phyloP scores from a whole-genome alignment of 2,329 filamentous ascomycete genomes.

The Penicillium sp. region DNA sequence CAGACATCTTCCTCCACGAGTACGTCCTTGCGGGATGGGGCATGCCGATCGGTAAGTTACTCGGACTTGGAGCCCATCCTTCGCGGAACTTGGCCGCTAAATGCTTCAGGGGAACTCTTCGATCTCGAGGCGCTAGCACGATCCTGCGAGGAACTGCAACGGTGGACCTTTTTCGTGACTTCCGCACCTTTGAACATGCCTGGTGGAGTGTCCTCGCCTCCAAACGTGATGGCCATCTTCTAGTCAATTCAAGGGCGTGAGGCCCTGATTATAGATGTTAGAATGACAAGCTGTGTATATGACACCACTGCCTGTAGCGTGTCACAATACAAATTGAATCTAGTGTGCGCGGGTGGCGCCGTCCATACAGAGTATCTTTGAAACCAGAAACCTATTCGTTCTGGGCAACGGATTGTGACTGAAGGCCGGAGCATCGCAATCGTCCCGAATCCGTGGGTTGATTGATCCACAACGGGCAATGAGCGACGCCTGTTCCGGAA shows the following conservation, averaged over 20 bases:
- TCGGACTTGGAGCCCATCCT: neutral
- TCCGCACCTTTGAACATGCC: constrained; percentile 51
- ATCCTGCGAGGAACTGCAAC: constrained; percentile 35
- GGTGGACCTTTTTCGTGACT: constrained; percentile 53
- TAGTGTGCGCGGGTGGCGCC: neutral
- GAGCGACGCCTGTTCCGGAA: neutral
- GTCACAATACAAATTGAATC: neutral
- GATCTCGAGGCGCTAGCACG: constrained; percentile 45
- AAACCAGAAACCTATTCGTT: neutral
- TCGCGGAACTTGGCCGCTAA: constrained; percentile 1
- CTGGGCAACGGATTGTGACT: neutral
- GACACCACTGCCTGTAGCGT: neutral
- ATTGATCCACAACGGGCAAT: neutral
- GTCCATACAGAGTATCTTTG: neutral
- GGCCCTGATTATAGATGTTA: neutral
- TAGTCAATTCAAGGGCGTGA: constrained; percentile 17
- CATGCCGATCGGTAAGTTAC: constrained; percentile 45
- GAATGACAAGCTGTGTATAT: neutral
- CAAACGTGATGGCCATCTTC: constrained; percentile 48
- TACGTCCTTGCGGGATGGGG: constrained; percentile 53
- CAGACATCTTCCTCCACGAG: constrained; percentile 46
- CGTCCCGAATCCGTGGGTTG: neutral
- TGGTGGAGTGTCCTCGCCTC: constrained; percentile 47
- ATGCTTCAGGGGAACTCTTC: constrained; percentile 43
- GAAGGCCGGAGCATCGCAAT: neutral